Percentiles rank a stretch among this genome's conserved stretches.
phyloP scores from a whole-genome alignment of 164 flowering plant genomes.

The Brasenia schreberi region DNA sequence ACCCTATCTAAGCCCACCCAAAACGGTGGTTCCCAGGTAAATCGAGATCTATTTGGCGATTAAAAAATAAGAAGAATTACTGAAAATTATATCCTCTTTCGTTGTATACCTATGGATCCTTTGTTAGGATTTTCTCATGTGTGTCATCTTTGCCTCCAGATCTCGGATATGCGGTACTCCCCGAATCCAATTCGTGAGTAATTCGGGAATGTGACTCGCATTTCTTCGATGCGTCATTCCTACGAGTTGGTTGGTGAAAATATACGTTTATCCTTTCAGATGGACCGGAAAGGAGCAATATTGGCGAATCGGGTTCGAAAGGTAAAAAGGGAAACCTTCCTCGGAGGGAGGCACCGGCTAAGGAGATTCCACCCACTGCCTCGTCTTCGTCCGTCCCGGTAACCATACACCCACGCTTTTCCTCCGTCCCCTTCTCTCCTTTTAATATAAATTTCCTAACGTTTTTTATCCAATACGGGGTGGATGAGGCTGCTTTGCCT shows the following conservation, averaged over 20 bases:
- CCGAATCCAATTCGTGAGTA: constrained; percentile 72
- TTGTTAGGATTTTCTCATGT: neutral
- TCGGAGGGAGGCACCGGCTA: constrained; percentile 30
- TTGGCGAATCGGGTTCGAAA: constrained; percentile 39
- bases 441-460: no score
- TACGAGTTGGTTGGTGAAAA: neutral
- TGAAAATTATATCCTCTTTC: no score
- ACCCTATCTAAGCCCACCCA: neutral
- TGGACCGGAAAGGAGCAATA: constrained; percentile 49
- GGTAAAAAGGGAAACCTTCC: constrained; percentile 16
- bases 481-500: no score
- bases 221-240: neutral
- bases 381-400: neutral
- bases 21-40: neutral
- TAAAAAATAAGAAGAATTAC: no score
- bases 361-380: constrained; percentile 11
- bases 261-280: constrained; percentile 14
- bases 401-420: no score
- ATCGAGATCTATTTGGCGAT: neutral
- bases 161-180: constrained; percentile 66
- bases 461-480: no score
- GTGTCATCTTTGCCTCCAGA: constrained; percentile 24
- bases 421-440: no score
- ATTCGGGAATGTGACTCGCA: neutral
- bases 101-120: no score